A percentile compares a stretch with the other conserved stretches of the same genome.
These are phyloP conservation scores for Dryadomyces quercus-mongolicae DNA, from an alignment of 2,329 filamentous ascomycete species.

Conservation along the genomic window DNA sequence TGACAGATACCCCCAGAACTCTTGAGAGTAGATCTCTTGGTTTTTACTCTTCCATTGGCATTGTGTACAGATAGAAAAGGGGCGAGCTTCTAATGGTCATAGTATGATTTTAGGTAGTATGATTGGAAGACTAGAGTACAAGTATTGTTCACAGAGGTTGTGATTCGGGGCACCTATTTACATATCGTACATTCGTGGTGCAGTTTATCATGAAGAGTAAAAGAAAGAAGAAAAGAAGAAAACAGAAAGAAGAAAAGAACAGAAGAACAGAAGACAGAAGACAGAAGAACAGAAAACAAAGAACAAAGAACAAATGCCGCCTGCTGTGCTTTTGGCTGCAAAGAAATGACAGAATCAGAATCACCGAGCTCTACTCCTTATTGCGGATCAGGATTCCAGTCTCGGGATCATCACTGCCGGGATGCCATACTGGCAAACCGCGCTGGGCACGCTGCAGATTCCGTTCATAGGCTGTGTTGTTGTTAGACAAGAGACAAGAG, in stretches of 20 bases:
- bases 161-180: neutral
- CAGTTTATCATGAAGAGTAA: too few species aligned
- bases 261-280: too few species aligned
- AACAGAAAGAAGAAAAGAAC: too few species aligned
- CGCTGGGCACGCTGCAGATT: slow-evolving; percentile 12
- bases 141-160: too few species aligned
- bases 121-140: too few species aligned
- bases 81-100: neutral
- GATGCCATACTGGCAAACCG: slow-evolving; percentile 13
- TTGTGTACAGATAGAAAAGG: neutral
- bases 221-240: too few species aligned
- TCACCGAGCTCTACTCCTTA: slow-evolving; percentile 13
- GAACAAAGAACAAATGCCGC: neutral
- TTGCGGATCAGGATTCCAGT: slow-evolving; percentile 12
- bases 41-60: neutral
- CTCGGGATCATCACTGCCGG: slow-evolving; percentile 13
- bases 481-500: neutral
- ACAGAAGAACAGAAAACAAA: neutral
- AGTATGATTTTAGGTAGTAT: too few species aligned
- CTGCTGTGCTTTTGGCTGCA: too few species aligned
- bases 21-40: neutral
- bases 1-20: slow-evolving; percentile 5
- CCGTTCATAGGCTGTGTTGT: slow-evolving; percentile 10
- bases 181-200: neutral
- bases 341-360: too few species aligned